Percentiles rank a stretch among this genome's conserved stretches.
These are phyloP conservation scores for Botrytis sinoallii DNA, from an alignment of 2,329 filamentous ascomycete genomes.

Conservation along the genomic window DNA sequence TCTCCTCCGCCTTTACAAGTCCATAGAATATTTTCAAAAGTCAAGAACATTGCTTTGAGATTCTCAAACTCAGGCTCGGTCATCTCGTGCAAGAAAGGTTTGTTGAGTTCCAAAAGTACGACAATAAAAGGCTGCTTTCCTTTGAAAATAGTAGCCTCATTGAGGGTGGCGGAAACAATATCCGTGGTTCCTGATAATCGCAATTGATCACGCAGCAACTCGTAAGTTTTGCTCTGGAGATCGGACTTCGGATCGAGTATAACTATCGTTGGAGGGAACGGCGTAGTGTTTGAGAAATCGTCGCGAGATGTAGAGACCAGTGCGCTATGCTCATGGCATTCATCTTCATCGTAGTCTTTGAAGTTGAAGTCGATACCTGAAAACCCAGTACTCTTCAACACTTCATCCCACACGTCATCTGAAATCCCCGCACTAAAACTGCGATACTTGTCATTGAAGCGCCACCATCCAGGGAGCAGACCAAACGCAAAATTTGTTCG, in stretches of 20 bases:
- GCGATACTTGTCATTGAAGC: constrained; percentile 34
- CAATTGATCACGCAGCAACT: not conserved
- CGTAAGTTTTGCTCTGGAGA: not conserved
- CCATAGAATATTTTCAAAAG: not conserved
- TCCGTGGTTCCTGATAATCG: not conserved
- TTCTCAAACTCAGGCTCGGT: not conserved
- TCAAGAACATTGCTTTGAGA: not conserved
- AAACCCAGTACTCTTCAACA: constrained; percentile 23
- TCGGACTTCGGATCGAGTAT: not conserved
- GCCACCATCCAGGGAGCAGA: constrained; percentile 42
- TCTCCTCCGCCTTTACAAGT: not conserved
- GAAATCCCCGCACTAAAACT: constrained; percentile 23
- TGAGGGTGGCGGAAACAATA: not conserved
- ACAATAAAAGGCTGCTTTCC: not conserved
- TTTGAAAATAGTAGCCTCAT: not conserved
- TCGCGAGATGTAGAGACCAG: not conserved
- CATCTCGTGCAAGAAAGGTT: not conserved
- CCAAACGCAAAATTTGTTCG: constrained; percentile 32
- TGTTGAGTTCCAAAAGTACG: not conserved
- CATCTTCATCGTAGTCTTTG: constrained; percentile 14
- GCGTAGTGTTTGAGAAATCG: not conserved
- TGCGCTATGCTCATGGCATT: not conserved
- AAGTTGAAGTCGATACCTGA: constrained; percentile 23
- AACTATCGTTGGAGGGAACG: not conserved
- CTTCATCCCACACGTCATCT: constrained; percentile 20